Evolutionary conservation across 140 eudicot species (phyloP), one percentile per base, ranked within the genome.

Genomic region (Erigeron philadelphicus): DNA sequence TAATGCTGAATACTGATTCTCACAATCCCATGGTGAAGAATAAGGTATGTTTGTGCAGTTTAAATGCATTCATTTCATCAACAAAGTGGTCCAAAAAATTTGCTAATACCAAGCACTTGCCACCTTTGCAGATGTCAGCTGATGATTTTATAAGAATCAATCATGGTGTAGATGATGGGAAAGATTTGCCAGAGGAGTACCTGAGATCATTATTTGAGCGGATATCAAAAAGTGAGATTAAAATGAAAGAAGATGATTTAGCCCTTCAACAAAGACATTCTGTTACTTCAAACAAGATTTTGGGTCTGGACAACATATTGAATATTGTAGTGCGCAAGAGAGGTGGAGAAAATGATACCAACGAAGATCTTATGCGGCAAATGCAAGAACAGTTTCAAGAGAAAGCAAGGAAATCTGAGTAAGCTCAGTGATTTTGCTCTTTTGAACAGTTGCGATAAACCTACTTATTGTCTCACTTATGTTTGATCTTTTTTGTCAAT

Each of bases 101-200:
- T 53, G 54, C 54, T 69, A 43, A 76, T 52, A 15, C 55, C 64
- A 4, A 61, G 69, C 61, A 52, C 45, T 70, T 76, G 67, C 63
- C 49, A 53, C 40, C 61, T 25, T 71, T 81, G 76, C 83, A 89
- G 96, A 93, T 93, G 98, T 88, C 95, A 72, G 88, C 87, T 69
- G 96, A 89, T 72, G 98, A 93, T 82, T 93, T 89, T 72, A 83
- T 86, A 59, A 78, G 90, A 83, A 93, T 89, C 78, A 93, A 93
- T 72, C 96, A 95, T 47, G 96, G 98, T 52, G 89, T 93, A 81
- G 96, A 86, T 77, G 96, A 93, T 68, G 98, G 98, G 54, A 87
- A 89, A 67, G 98, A 89, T 82, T 76, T 93, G 46, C 87, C 95
- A 43, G 96, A 89, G 80, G 96, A 93, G 78, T 85, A 81, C 70